Conservation (phyloP, 2,329 filamentous ascomycete genomes). For the Colletotrichum liaoningense region DNA sequence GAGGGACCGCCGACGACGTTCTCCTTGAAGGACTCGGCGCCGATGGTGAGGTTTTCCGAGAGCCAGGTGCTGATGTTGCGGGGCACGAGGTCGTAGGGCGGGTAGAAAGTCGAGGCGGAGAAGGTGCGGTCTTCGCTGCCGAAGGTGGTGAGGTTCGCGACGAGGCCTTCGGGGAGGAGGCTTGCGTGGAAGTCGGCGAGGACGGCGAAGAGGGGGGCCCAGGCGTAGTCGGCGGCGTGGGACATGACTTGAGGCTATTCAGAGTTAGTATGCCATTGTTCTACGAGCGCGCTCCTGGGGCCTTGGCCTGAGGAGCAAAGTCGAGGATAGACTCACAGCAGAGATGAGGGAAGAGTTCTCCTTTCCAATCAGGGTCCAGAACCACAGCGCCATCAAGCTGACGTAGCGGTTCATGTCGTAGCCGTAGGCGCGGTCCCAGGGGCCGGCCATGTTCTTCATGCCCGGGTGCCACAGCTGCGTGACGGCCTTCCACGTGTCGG, state of each 20-base stretch:
- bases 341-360: slow-evolving; percentile 49
- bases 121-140: slow-evolving; percentile 63
- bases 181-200: slow-evolving; percentile 61
- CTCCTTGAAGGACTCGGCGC: slow-evolving; percentile 68
- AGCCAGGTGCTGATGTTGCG: slow-evolving; percentile 72
- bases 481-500: slow-evolving; percentile 63
- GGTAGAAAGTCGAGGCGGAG: slow-evolving; percentile 63
- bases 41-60: slow-evolving; percentile 67
- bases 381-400: slow-evolving; percentile 66
- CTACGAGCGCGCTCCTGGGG: not conserved
- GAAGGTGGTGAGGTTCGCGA: slow-evolving; percentile 57
- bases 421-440: slow-evolving; percentile 73
- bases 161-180: slow-evolving; percentile 55
- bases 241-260: slow-evolving; percentile 63
- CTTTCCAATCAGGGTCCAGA: slow-evolving; percentile 69
- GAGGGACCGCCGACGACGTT: slow-evolving; percentile 66
- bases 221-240: slow-evolving; percentile 69
- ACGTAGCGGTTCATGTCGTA: slow-evolving; percentile 74
- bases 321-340: slow-evolving; percentile 40
- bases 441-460: slow-evolving; percentile 71
- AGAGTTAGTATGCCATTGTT: slow-evolving; percentile 1
- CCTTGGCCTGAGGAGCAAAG: not conserved
- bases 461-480: slow-evolving; percentile 67
- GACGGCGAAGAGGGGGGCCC: slow-evolving; percentile 66
- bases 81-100: slow-evolving; percentile 66